A percentile compares a stretch with the other conserved stretches of the same genome.
phyloP scores from a whole-genome alignment of 495 filamentous ascomycete genomes.

The Penicillium nucicola region DNA sequence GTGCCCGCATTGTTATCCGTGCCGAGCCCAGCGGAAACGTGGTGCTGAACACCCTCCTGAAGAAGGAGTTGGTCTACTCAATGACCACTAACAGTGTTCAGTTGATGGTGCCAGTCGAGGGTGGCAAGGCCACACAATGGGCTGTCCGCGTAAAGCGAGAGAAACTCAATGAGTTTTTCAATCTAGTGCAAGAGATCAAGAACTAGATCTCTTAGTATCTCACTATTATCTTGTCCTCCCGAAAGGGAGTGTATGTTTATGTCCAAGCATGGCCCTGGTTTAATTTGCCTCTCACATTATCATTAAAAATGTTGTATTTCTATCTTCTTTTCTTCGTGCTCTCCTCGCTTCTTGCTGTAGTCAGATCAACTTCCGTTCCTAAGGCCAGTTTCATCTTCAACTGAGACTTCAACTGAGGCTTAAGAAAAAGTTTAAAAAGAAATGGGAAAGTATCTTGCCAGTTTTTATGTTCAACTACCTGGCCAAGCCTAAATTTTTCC shows the following conservation, averaged over 20 bases:
- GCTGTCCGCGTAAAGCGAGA: conserved; percentile 59
- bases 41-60: conserved; percentile 62
- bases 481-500: too few species aligned
- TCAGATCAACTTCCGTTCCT: too few species aligned
- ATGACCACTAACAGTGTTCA: conserved; percentile 52
- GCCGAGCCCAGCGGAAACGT: conserved; percentile 68
- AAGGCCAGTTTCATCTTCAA: too few species aligned
- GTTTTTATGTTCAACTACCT: too few species aligned
- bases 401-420: too few species aligned
- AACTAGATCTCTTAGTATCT: conserved; percentile 11
- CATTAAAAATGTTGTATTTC: too few species aligned
- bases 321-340: too few species aligned
- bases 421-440: too few species aligned
- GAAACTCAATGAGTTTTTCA: conserved; percentile 41
- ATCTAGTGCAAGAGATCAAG: conserved; percentile 19
- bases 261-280: conserved; percentile 2
- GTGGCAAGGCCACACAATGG: conserved; percentile 57
- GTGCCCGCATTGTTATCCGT: conserved; percentile 62
- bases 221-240: background rate
- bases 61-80: conserved; percentile 57
- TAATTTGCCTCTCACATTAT: background rate
- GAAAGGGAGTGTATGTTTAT: conserved; percentile 4
- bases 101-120: conserved; percentile 49
- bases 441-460: too few species aligned
- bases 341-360: too few species aligned